These are phyloP conservation scores for Diversispora epigaea DNA, from an alignment of 192 early-diverging fungal species.

Conservation along the genomic window DNA sequence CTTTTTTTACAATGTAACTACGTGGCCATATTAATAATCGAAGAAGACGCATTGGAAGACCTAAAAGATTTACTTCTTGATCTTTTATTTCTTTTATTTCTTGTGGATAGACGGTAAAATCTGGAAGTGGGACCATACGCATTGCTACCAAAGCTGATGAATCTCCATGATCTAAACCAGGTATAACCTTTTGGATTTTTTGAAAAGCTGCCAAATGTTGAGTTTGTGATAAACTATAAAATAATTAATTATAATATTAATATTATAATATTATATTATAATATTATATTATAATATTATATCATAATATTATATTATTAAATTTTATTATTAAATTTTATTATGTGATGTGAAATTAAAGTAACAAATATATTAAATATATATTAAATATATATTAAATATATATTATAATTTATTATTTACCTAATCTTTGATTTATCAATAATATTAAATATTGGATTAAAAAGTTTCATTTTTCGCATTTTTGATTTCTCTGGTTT, in stretches of 20 bases:
- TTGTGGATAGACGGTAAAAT: slow-evolving; percentile 12
- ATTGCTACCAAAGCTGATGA: neutral
- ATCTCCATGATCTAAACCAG: neutral
- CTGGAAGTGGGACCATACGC: neutral
- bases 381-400: neutral
- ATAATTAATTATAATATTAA: too few relatives aligned
- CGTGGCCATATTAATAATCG: slow-evolving; percentile 1
- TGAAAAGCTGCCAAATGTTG: neutral
- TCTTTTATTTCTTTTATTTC: neutral
- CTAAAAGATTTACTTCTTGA: neutral
- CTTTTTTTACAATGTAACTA: neutral
- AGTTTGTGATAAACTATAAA: neutral
- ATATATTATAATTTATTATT: neutral
- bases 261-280: neutral
- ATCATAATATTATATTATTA: too few relatives aligned
- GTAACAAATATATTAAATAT: neutral
- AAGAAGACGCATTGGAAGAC: neutral
- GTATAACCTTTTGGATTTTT: neutral
- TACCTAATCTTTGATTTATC: slow-evolving; percentile 13
- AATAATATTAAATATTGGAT: neutral
- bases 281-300: too few relatives aligned
- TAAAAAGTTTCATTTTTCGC: neutral
- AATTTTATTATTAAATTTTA: too few relatives aligned
- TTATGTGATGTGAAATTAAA: too few relatives aligned
- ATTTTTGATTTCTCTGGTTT: neutral